Evolutionary conservation across 371 early-diverging fungal species (phyloP), one percentile per base, ranked within the genome.

Genomic region (Nematocida displodere): DNA sequence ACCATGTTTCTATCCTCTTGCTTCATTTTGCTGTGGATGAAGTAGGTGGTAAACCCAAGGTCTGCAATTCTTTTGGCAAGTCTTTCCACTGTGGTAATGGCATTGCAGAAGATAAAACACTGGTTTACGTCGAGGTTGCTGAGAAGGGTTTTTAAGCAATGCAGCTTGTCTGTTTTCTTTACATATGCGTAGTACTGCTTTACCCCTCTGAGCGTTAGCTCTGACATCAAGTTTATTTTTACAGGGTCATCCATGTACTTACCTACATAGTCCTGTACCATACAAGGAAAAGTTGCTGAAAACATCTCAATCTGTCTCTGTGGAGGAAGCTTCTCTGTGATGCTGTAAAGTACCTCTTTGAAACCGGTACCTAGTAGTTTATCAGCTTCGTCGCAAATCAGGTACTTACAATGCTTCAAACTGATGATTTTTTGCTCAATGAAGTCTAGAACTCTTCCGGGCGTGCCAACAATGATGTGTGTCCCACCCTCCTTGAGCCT

Each of bases 321-420:
- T 39, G 85, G 84, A 28, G 91, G 90, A 80, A 91, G 88, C 80
- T 87, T 88, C 2, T 86, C 82, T 55, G 95, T 86, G 58, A 97
- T 80, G 79, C 92, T 89, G 83, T 93, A 92, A 54, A 96, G 89
- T 59, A 92, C 88, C n/a, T 93, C 93, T 37, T 91, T 89, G 82
- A 94, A 95, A 82, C 93, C 95, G 28, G 91, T 90, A 46, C 91
- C 90, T 36, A 96, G 86, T 29, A 96, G 86, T 84, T 95, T 95
- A 82, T 98, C 98, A 0, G 95, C 95, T 81, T 96, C 99, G 81
- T 96, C 99, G 91, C 95, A 91, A 37, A 98, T 90, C 80, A 95
- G 88, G 24, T 90, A 89, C 22, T 86, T 81, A 77, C 91, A 65
- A 22, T 66, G 49, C 28, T 76, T 65, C 28, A 81, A 28, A 24